A percentile compares a stretch with the other conserved stretches of the same genome.
phyloP scores from a whole-genome alignment of 495 filamentous ascomycete genomes.

The Polyplosphaeria fusca region DNA sequence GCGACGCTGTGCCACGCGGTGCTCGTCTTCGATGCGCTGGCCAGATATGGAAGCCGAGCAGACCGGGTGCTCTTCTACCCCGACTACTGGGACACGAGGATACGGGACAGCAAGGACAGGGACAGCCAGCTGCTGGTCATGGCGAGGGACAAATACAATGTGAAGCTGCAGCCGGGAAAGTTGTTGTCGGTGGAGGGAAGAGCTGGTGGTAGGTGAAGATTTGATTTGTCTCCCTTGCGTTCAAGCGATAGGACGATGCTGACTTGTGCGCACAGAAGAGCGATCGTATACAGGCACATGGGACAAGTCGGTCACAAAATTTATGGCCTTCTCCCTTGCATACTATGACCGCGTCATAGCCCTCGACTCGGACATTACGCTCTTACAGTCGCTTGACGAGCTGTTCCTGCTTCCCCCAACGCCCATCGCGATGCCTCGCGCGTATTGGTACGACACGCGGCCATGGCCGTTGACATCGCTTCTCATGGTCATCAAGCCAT shows the following conservation, averaged over 20 bases:
- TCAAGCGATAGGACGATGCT: too few relatives aligned
- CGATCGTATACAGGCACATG: slow-evolving; percentile 32
- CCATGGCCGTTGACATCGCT: slow-evolving; percentile 36
- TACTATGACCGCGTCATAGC: slow-evolving; percentile 40
- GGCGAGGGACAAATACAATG: slow-evolving; percentile 37
- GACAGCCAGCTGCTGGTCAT: slow-evolving; percentile 36
- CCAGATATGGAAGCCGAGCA: slow-evolving; percentile 37
- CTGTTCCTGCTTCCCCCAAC: slow-evolving; percentile 42
- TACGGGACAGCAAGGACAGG: slow-evolving; percentile 21
- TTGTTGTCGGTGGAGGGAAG: slow-evolving; percentile 34
- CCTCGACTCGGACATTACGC: slow-evolving; percentile 41
- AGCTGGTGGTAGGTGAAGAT: slow-evolving; percentile 14
- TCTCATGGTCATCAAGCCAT: slow-evolving; percentile 39
- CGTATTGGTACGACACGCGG: slow-evolving; percentile 37
- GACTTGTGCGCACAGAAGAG: background rate
- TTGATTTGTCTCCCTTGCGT: slow-evolving; percentile 11
- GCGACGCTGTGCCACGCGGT: slow-evolving; percentile 41
- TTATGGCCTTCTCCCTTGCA: slow-evolving; percentile 39
- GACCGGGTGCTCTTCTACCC: slow-evolving; percentile 41
- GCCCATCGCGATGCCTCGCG: slow-evolving; percentile 41
- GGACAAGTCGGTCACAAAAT: slow-evolving; percentile 41
- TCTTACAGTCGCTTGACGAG: slow-evolving; percentile 39
- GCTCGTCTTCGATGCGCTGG: slow-evolving; percentile 40
- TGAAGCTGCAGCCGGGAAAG: slow-evolving; percentile 37
- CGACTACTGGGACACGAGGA: slow-evolving; percentile 35